Conservation (phyloP, 192 early-diverging fungal genomes). For the Entomortierella lignicola region DNA sequence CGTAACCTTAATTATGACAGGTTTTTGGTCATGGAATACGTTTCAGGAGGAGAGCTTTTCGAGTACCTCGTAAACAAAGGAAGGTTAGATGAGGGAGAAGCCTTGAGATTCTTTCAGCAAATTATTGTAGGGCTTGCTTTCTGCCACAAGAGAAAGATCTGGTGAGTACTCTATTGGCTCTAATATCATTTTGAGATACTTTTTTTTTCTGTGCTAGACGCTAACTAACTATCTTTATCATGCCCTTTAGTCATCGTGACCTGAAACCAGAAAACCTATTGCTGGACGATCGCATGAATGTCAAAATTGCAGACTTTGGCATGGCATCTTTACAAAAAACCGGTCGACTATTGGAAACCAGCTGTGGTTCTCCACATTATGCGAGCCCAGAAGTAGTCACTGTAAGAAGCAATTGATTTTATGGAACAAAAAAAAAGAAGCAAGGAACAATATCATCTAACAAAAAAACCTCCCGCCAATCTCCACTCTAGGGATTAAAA, state of each 20-base stretch:
- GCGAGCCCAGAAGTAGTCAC: slow-evolving; percentile 75
- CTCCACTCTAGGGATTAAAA: slow-evolving; percentile 49
- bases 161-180: slow-evolving; percentile 16
- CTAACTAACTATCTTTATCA: not conserved
- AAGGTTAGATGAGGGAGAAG: slow-evolving; percentile 58
- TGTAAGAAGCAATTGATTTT: slow-evolving; percentile 12
- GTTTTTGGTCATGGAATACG: slow-evolving; percentile 74
- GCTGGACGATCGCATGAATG: slow-evolving; percentile 51
- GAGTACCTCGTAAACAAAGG: slow-evolving; percentile 72
- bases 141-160: slow-evolving; percentile 72
- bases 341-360: slow-evolving; percentile 60
- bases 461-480: not conserved
- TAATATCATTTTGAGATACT: too few relatives aligned
- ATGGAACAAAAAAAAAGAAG: not conserved
- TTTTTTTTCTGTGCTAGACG: too few relatives aligned
- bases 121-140: slow-evolving; percentile 67
- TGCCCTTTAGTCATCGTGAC: slow-evolving; percentile 66
- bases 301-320: slow-evolving; percentile 79
- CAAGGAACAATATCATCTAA: not conserved
- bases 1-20: not conserved
- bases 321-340: slow-evolving; percentile 64
- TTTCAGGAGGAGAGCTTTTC: slow-evolving; percentile 81
- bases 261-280: slow-evolving; percentile 72
- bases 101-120: slow-evolving; percentile 65
- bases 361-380: slow-evolving; percentile 83